Conservation (phyloP, 1,284 basidiomycete species). For the Ustilago trichophora region DNA sequence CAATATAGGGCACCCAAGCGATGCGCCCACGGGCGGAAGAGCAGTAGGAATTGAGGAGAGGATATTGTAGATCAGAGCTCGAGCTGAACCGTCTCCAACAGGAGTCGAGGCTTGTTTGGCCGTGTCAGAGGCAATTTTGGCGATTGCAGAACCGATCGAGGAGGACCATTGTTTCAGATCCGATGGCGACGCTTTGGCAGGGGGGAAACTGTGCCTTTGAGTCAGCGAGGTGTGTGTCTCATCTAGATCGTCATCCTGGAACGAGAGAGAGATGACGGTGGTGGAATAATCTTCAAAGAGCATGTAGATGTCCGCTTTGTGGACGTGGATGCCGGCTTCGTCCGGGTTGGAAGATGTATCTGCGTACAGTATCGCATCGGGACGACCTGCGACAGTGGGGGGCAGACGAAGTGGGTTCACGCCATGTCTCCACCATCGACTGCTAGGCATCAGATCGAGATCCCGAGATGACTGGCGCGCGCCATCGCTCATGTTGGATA, state of each 20-base stretch:
- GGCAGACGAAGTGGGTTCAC: slow-evolving; percentile 48
- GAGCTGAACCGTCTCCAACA: slow-evolving; percentile 79
- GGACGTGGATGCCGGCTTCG: slow-evolving; percentile 11
- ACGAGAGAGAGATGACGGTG: slow-evolving; percentile 43
- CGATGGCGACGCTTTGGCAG: slow-evolving; percentile 68
- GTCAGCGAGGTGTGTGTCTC: slow-evolving; percentile 40
- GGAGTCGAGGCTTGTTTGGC: slow-evolving; percentile 77
- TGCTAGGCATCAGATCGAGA: slow-evolving; percentile 54
- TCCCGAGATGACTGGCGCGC: slow-evolving; percentile 49
- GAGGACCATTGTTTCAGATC: slow-evolving; percentile 78
- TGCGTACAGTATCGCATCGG: slow-evolving; percentile 50
- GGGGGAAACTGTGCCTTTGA: slow-evolving; percentile 44
- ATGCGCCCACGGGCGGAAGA: slow-evolving; percentile 54
- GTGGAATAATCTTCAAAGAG: slow-evolving; percentile 58
- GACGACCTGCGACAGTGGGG: slow-evolving; percentile 46
- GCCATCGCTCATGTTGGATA: slow-evolving; percentile 12
- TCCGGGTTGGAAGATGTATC: slow-evolving; percentile 33
- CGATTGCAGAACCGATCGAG: slow-evolving; percentile 78
- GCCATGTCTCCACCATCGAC: slow-evolving; percentile 59
- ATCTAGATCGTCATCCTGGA: slow-evolving; percentile 49
- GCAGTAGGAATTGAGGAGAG: slow-evolving; percentile 74
- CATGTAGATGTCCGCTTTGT: slow-evolving; percentile 44
- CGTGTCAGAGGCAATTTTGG: slow-evolving; percentile 72
- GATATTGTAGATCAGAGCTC: slow-evolving; percentile 78
- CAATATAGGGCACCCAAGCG: slow-evolving; percentile 35